A percentile compares a stretch with the other conserved stretches of the same genome.
These are phyloP conservation scores for Lupinus albus DNA, from an alignment of 306 rosid species.

Conservation along the genomic window DNA sequence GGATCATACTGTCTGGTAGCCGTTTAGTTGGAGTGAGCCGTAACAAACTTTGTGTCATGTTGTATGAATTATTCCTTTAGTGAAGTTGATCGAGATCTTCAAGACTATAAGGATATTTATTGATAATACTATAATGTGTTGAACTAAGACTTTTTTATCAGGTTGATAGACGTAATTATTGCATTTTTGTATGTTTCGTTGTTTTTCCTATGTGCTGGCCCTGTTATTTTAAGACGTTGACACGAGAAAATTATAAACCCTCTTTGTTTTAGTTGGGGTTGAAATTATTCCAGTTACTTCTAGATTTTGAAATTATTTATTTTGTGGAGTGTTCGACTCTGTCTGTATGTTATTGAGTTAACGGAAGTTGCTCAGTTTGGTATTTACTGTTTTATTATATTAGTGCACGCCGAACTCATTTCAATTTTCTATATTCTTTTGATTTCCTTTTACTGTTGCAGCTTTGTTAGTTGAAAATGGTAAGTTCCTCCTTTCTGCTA, in stretches of 20 bases:
- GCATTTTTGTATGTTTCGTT: background rate
- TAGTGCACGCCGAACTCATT: background rate
- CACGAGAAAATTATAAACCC: background rate
- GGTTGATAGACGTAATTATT: background rate
- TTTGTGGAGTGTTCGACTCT: background rate
- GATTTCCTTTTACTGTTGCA: constrained; percentile 35
- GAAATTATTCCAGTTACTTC: background rate
- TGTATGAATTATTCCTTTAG: background rate
- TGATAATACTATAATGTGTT: background rate
- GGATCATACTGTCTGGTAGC: background rate
- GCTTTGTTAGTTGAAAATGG: constrained; percentile 89
- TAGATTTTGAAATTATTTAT: background rate
- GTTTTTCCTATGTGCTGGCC: background rate
- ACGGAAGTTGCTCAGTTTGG: background rate
- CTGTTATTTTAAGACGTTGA: background rate
- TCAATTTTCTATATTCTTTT: background rate
- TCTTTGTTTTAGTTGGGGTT: constrained; percentile 1
- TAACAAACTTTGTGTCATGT: background rate
- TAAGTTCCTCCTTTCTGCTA: constrained; percentile 89
- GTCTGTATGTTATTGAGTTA: background rate
- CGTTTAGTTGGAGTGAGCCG: background rate
- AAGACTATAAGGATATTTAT: background rate
- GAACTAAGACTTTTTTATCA: background rate
- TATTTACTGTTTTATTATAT: constrained; percentile 17
- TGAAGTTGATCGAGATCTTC: background rate